Evolutionary conservation across 73 alveolate species (phyloP), one percentile per base, ranked within the genome.

Genomic region (Symbiodinium pilosum): DNA sequence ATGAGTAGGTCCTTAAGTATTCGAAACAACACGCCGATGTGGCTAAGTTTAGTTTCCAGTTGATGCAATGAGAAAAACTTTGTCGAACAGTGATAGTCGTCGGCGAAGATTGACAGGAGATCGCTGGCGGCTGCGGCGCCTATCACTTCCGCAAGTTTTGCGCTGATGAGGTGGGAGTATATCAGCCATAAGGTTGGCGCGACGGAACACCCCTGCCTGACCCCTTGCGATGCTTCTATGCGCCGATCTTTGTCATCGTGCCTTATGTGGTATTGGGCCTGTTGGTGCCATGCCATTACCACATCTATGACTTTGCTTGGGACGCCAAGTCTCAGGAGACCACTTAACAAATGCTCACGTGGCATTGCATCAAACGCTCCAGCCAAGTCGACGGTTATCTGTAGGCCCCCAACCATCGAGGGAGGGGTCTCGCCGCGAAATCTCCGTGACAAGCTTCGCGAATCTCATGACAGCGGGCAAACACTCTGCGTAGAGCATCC

Each of bases 341-440:
- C 59, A 9, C 14, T 6, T 6, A 47, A 6, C 6, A 47, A 14
- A 9, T 47, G 6, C 6, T 47, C 59, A 6, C 59, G 6, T 9
- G 59, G 59, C 59, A 47, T 47, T 6, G 59, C 59, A 47, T 47
- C 59, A 47, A 47, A 47, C 21, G 59, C 59, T 6, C 59, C 59
- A 9, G 59, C 59, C 43, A 84, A 4, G 34, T 84, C 92, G 1
- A 84, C 40, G 12, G 16, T 21, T 1, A 84, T 32, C 43, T 84
- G 92, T 0, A 84, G 28, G 2, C 92, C 92, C 34, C 92, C 92
- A 18, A n/a, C 59, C n/a, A n/a, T n/a, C n/a, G n/a, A n/a, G n/a
- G n/a, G n/a, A n/a, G n/a, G n/a, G n/a, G n/a, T n/a, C n/a, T n/a
- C n/a, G n/a, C n/a, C n/a, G n/a, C n/a, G n/a, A n/a, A n/a, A n/a